These are phyloP conservation scores for Pistacia atlantica DNA, from an alignment of 345 rosid species.

Conservation along the genomic window DNA sequence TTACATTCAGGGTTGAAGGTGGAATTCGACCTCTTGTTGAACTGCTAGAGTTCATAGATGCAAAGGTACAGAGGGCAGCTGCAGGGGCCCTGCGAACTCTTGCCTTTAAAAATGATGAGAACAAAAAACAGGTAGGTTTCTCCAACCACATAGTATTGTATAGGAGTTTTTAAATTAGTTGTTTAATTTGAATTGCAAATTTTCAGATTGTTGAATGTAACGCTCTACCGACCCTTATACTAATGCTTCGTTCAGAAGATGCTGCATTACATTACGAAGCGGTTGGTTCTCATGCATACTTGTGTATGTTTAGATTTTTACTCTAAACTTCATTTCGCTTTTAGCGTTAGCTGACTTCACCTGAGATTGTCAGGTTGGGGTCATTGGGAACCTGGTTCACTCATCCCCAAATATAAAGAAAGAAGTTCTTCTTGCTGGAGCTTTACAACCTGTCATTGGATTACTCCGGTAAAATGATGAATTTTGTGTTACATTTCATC, in stretches of 20 bases:
- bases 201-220: conserved; percentile 70
- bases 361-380: conserved; percentile 57
- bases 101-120: conserved; percentile 76
- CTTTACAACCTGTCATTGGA: conserved; percentile 78
- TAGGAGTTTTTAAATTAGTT: not conserved
- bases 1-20: conserved; percentile 57
- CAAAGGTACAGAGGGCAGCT: conserved; percentile 76
- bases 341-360: conserved; percentile 22
- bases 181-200: conserved; percentile 19
- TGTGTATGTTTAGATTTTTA: conserved; percentile 9
- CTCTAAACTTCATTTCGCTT: conserved; percentile 2
- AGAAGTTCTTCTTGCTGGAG: conserved; percentile 73
- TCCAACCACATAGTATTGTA: not conserved
- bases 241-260: conserved; percentile 72
- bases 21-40: conserved; percentile 78
- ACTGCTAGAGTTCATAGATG: conserved; percentile 53
- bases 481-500: not conserved
- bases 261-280: conserved; percentile 69
- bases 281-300: conserved; percentile 39
- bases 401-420: conserved; percentile 74
- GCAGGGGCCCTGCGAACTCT: conserved; percentile 78
- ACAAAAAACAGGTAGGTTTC: conserved; percentile 55
- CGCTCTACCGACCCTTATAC: conserved; percentile 65
- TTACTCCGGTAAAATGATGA: conserved; percentile 55
- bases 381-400: conserved; percentile 75